These are phyloP conservation scores for Fusarium miscanthi DNA, from an alignment of 2,329 filamentous ascomycete species.

Conservation along the genomic window DNA sequence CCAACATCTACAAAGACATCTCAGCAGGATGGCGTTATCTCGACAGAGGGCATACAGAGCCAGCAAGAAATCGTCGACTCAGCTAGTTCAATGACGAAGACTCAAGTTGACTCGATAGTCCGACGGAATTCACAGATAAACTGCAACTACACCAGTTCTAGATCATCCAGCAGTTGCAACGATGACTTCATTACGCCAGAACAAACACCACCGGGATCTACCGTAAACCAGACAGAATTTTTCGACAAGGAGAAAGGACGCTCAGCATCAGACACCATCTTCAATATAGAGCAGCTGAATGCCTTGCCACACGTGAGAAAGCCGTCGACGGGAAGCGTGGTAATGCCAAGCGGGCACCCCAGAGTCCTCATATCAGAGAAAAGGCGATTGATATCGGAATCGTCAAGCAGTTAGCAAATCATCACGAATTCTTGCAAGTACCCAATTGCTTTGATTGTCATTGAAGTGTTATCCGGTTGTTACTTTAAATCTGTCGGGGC, in stretches of 20 bases:
- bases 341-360: not conserved
- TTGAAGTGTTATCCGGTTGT: not conserved
- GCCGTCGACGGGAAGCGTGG: not conserved
- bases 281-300: not conserved
- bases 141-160: not conserved
- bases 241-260: not conserved
- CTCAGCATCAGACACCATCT: not conserved
- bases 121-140: not conserved
- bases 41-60: not conserved
- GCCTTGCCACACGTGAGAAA: not conserved
- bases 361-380: constrained; percentile 8
- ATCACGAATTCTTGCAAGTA: constrained; percentile 5
- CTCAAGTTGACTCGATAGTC: not conserved
- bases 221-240: constrained; percentile 5
- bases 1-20: not conserved
- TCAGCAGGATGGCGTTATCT: constrained; percentile 13
- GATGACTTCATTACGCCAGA: constrained; percentile 25
- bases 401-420: constrained; percentile 29
- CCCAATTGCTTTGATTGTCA: not conserved
- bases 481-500: not conserved
- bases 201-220: constrained; percentile 6
- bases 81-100: not conserved
- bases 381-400: constrained; percentile 9
- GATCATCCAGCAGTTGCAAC: constrained; percentile 4
- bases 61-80: not conserved